Percentiles rank a stretch among this genome's conserved stretches.
phyloP scores from a whole-genome alignment of 1,284 basidiomycete species.

The Naganishia sp. region DNA sequence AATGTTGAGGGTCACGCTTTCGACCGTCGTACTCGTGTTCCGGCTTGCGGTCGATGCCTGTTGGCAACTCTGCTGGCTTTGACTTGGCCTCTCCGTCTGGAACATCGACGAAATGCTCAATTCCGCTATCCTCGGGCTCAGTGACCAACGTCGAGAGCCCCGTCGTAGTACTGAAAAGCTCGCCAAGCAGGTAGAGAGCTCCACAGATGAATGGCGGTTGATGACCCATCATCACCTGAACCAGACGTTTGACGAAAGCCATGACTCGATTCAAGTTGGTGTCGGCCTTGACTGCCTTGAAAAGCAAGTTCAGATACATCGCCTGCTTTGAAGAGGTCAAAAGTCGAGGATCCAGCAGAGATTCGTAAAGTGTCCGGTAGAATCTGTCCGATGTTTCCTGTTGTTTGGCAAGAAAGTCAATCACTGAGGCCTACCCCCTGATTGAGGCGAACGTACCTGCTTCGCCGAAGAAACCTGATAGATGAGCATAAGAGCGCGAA shows the following conservation, averaged over 20 bases:
- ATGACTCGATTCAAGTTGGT: conserved; percentile 64
- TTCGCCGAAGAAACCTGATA: conserved; percentile 68
- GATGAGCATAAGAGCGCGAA: conserved; percentile 91
- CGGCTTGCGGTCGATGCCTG: conserved; percentile 35
- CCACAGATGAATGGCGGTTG: conserved; percentile 89
- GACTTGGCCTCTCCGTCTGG: conserved; percentile 38
- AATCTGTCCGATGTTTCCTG: conserved; percentile 74
- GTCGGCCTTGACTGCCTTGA: conserved; percentile 88
- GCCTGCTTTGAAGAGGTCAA: conserved; percentile 88
- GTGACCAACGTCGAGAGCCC: conserved; percentile 70
- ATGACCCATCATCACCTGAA: conserved; percentile 76
- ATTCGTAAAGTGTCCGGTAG: conserved; percentile 87
- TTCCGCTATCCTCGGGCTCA: conserved; percentile 55
- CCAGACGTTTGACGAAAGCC: conserved; percentile 82
- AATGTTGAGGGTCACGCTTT: conserved; percentile 89
- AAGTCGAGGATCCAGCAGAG: conserved; percentile 80
- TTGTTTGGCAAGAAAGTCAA: neutral
- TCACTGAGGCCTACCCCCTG: conserved; percentile 41
- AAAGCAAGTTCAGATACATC: conserved; percentile 94
- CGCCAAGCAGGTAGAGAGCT: conserved; percentile 65
- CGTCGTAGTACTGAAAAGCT: conserved; percentile 74
- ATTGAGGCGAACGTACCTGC: conserved; percentile 45
- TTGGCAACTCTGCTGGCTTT: conserved; percentile 29
- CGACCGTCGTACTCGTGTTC: conserved; percentile 68
- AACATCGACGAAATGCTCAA: conserved; percentile 59